These are phyloP conservation scores for Blastomyces silverae DNA, from an alignment of 2,329 filamentous ascomycete species.

Conservation along the genomic window DNA sequence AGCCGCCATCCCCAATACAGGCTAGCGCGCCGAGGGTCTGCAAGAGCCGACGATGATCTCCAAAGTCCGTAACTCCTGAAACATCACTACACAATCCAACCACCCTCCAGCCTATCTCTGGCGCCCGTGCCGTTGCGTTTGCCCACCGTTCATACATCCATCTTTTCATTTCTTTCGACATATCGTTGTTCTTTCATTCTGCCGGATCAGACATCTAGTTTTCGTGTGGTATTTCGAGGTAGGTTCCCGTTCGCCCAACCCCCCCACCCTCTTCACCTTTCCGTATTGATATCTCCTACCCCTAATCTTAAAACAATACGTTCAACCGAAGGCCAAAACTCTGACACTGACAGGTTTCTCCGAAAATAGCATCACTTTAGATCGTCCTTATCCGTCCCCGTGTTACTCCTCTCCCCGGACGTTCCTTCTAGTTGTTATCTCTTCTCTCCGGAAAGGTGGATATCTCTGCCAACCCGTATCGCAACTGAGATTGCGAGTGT, in stretches of 20 bases:
- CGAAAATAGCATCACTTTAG: not conserved
- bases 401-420: not conserved
- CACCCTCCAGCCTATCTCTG: not conserved
- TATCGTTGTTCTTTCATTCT: not conserved
- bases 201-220: not conserved
- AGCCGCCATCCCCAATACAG: not conserved
- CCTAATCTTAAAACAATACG: not conserved
- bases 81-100: constrained; percentile 8
- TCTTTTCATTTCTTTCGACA: not conserved
- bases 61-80: constrained; percentile 16
- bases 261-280: not conserved
- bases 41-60: constrained; percentile 13
- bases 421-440: not conserved
- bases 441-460: not conserved
- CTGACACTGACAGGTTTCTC: not conserved
- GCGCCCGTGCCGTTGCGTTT: not conserved
- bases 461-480: not conserved
- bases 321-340: not conserved
- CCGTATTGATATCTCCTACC: not conserved
- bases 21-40: constrained; percentile 9
- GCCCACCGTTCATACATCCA: not conserved
- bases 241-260: not conserved
- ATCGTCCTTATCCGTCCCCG: not conserved
- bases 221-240: not conserved
- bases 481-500: not conserved